A percentile compares a stretch with the other conserved stretches of the same genome.
phyloP scores from a whole-genome alignment of 257 asterid genomes.

The Solanum stenotomum region DNA sequence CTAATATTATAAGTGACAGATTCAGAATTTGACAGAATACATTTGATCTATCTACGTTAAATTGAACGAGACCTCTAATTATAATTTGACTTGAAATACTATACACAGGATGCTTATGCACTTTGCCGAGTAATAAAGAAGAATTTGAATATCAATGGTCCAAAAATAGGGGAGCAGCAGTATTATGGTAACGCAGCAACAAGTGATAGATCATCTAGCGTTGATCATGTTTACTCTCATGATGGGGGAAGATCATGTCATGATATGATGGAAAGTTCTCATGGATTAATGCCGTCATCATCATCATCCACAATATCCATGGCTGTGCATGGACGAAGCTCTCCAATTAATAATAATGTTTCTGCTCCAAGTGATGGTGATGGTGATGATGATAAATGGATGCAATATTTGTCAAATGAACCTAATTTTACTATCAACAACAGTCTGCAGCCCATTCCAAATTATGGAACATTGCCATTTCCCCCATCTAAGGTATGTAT shows the following conservation, averaged over 20 bases:
- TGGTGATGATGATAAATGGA: conserved; percentile 47
- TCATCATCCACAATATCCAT: conserved; percentile 12
- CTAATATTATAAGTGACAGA: neutral
- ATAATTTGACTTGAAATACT: neutral
- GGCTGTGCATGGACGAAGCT: conserved; percentile 8
- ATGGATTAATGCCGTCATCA: neutral
- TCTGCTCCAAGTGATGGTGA: conserved; percentile 25
- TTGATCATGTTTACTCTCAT: conserved; percentile 24
- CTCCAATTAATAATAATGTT: neutral
- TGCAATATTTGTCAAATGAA: conserved; percentile 73
- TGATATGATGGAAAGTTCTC: conserved; percentile 23
- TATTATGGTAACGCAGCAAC: conserved; percentile 21
- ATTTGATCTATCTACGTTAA: too few relatives aligned
- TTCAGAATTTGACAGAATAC: neutral
- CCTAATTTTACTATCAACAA: conserved; percentile 39
- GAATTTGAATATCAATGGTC: conserved; percentile 32
- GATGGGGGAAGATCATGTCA: conserved; percentile 2
- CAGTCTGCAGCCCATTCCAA: conserved; percentile 23
- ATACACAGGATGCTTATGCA: conserved; percentile 73
- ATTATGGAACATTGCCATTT: conserved; percentile 26
- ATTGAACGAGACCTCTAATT: neutral
- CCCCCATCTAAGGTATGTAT: conserved; percentile 59
- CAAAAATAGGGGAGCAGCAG: conserved; percentile 26
- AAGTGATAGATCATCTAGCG: conserved; percentile 53
- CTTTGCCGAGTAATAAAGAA: conserved; percentile 92